Conservation (phyloP, 495 filamentous ascomycete species). For the Rhypophila decipiens region DNA sequence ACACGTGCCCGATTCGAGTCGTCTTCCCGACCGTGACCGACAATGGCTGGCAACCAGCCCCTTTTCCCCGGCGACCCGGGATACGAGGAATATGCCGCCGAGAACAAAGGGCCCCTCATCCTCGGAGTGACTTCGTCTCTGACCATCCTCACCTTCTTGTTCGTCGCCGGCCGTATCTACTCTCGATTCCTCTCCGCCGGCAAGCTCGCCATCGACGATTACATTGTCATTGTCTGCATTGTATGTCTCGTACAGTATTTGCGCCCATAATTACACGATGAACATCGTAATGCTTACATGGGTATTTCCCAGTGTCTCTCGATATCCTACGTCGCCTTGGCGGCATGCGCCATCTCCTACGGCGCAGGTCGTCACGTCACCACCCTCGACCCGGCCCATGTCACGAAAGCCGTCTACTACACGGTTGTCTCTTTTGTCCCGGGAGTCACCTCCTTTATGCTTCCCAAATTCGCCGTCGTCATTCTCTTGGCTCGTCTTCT, state of each 20-base stretch:
- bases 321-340: constrained; percentile 12
- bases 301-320: constrained; percentile 11
- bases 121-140: constrained; percentile 8
- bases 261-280: background rate
- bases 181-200: constrained; percentile 9
- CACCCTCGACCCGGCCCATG: constrained; percentile 8
- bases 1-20: no score
- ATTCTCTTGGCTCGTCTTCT: constrained; percentile 18
- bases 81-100: constrained; percentile 11
- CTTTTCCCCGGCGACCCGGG: no score
- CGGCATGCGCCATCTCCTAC: constrained; percentile 7
- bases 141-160: constrained; percentile 11
- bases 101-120: constrained; percentile 16
- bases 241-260: background rate
- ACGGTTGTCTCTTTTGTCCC: constrained; percentile 20
- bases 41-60: no score
- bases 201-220: constrained; percentile 11
- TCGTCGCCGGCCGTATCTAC: constrained; percentile 16
- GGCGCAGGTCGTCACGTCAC: constrained; percentile 16
- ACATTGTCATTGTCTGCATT: constrained; percentile 8
- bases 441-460: constrained; percentile 16
- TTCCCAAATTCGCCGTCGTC: constrained; percentile 22
- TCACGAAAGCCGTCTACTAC: constrained; percentile 9
- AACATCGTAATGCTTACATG: background rate
- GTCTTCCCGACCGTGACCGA: no score